Conservation (phyloP, 2,329 filamentous ascomycete species). For the Eutypa lata region DNA sequence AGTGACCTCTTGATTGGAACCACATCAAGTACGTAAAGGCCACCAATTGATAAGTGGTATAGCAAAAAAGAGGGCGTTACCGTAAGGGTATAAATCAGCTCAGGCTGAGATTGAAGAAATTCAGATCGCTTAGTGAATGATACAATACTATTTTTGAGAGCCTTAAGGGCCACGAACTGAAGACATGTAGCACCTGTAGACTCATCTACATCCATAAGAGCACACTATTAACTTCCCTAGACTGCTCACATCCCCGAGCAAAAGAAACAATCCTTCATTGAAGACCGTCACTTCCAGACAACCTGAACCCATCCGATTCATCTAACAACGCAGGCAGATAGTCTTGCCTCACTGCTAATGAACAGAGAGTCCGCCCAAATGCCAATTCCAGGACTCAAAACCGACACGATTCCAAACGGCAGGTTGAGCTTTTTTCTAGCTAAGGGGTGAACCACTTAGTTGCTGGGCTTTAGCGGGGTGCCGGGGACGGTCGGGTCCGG, state of each 20-base stretch:
- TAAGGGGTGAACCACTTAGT: conserved; percentile 2
- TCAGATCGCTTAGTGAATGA: background rate
- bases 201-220: background rate
- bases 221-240: background rate
- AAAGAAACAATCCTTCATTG: background rate
- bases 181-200: background rate
- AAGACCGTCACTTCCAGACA: background rate
- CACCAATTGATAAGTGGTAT: no score
- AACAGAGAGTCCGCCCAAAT: background rate
- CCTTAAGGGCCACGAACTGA: background rate
- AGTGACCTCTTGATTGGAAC: no score
- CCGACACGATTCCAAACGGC: background rate
- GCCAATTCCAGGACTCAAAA: background rate
- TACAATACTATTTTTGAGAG: background rate
- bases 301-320: background rate
- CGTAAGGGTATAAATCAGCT: background rate
- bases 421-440: background rate
- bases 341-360: background rate
- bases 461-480: conserved; percentile 21
- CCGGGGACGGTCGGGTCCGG: conserved; percentile 29
- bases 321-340: background rate
- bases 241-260: background rate
- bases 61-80: background rate
- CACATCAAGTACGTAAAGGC: no score
- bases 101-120: background rate